A percentile compares a stretch with the other conserved stretches of the same genome.
Evolutionary conservation across 805 yeast genomes (phyloP).

Genomic region (Candida suzukii): DNA sequence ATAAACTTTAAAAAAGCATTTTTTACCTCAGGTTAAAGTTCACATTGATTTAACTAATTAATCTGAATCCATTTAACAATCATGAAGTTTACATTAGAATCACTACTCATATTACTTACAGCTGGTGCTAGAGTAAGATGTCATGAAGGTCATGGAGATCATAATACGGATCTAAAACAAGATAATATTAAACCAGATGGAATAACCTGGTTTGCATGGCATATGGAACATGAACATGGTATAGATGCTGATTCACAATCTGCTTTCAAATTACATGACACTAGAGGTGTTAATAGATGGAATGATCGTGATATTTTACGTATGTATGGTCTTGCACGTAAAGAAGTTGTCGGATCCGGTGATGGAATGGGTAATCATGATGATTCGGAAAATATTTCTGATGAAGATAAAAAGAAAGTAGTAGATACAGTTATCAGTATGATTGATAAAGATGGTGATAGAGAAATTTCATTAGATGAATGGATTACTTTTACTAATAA

Average conservation of each 20-base stretch:
- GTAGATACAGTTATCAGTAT: conserved; percentile 46
- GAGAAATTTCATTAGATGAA: conserved; percentile 57
- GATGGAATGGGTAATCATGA: conserved; percentile 83
- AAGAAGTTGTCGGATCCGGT: conserved; percentile 76
- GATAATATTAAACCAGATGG: not conserved
- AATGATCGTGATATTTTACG: conserved; percentile 60
- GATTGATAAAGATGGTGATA: conserved; percentile 63
- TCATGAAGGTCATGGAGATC: not conserved
- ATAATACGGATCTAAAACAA: not conserved
- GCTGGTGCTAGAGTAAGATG: not conserved
- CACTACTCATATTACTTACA: too few relatives aligned
- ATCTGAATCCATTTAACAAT: too few relatives aligned
- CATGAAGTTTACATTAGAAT: too few relatives aligned
- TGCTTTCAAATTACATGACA: conserved; percentile 79
- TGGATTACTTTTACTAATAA: conserved; percentile 53
- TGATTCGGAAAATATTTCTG: conserved; percentile 51
- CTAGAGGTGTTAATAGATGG: conserved; percentile 49
- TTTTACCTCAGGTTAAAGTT: too few relatives aligned
- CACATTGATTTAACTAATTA: too few relatives aligned
- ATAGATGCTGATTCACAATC: conserved; percentile 63
- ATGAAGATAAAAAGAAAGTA: conserved; percentile 49
- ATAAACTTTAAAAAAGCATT: too few relatives aligned
- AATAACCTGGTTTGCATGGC: conserved; percentile 72
- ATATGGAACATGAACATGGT: conserved; percentile 86
- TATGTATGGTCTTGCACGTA: conserved; percentile 73